phyloP scores from a whole-genome alignment of 2,329 filamentous ascomycete species.

The Sodiomyces alkalinus region DNA sequence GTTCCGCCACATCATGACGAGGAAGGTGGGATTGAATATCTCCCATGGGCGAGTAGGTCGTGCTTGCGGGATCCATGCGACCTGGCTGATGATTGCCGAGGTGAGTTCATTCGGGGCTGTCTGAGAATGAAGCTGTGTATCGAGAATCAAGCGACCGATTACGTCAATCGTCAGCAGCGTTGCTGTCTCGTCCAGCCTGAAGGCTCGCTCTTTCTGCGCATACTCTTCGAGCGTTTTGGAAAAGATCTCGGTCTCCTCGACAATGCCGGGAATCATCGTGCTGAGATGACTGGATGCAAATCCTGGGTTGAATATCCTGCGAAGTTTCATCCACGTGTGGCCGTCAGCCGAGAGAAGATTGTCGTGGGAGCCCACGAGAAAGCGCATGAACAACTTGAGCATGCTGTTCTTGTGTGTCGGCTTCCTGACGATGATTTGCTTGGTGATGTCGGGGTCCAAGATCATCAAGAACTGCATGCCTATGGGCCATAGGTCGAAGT shows the following conservation, averaged over 20 bases:
- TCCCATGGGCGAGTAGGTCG: too few relatives aligned
- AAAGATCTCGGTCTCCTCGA: constrained; percentile 23
- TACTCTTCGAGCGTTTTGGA: background rate
- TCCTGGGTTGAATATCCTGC: constrained; percentile 17
- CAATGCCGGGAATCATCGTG: constrained; percentile 18
- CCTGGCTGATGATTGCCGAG: too few relatives aligned
- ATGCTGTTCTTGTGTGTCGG: constrained; percentile 11
- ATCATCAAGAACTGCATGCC: constrained; percentile 6
- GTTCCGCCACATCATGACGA: constrained; percentile 1
- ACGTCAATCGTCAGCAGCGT: constrained; percentile 24
- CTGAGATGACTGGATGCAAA: constrained; percentile 22
- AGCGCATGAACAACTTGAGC: constrained; percentile 13
- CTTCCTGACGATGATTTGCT: constrained; percentile 10
- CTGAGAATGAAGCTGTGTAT: background rate
- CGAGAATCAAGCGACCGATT: constrained; percentile 20
- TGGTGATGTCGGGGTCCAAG: constrained; percentile 8
- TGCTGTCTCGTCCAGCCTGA: constrained; percentile 18
- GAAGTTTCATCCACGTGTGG: constrained; percentile 14
- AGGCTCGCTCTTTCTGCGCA: background rate
- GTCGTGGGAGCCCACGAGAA: constrained; percentile 15
- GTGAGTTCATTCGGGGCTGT: too few relatives aligned
- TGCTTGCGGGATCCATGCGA: too few relatives aligned
- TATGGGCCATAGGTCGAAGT: constrained; percentile 16
- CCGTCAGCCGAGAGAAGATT: constrained; percentile 18
- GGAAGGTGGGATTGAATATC: too few relatives aligned